Base-by-base conservation (phyloP, 371 early-diverging fungal species). In the Mortierella sp. region DNA sequence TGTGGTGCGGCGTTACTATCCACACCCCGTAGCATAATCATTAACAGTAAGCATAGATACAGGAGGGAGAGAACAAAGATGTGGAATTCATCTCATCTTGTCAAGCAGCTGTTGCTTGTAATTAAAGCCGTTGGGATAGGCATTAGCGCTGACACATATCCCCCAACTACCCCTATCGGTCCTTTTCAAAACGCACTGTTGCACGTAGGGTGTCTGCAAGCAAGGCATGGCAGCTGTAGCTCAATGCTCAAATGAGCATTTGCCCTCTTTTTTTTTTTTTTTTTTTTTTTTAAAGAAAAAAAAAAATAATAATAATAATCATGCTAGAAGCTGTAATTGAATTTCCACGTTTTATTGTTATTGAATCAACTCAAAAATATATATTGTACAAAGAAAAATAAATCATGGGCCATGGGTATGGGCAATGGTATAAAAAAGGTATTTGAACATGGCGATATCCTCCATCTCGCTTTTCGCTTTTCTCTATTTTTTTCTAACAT, bases 381-480 rank as follows among this genome's bases (percentile, higher is more conserved):
- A 28, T 28, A 43, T 50, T 50, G 21, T 1, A 19, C 6, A 50
- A 50, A 50, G n/a, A 50, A 50, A 50, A 50, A 50, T 28, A 28
- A 28, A 28, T 28, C 28, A 28, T 28, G 28, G 28, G 28, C 28
- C 28, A 28, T 28, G 28, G 28, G 2, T 28, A 28, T n/a, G 21
- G 6, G 19, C 15, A 10, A 50, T 48, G 40, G 52, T 43, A 28
- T 28, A 58, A 64, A 69, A 64, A 68, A 58, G 47, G 67, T 76
- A 76, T 76, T 58, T 76, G 53, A 77, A 43, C 77, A 68, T 71
- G 52, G 60, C 11, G 41, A 41, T 38, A 11, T 45, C 58, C 38
- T 24, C 61, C 53, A 28, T 43, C 38, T 48, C 24, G 45, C 36
- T 28, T 53, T 63, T 60, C 57, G 36, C 11, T 41, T 53, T 38